Base-by-base conservation (phyloP, 768 basidiomycete genomes). In the Lactarius vividus region DNA sequence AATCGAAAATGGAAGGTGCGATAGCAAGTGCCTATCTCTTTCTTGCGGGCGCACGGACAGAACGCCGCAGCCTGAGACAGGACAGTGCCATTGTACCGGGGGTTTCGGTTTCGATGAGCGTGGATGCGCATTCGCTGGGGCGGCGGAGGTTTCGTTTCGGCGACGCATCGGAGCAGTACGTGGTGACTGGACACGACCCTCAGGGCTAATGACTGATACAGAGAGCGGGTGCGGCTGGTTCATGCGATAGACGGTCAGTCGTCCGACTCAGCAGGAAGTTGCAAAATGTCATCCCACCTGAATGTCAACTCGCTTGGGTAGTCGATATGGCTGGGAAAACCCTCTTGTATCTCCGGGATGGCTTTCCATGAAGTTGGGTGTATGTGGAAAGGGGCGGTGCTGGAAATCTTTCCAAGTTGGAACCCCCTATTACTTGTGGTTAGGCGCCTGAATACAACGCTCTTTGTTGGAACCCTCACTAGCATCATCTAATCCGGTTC, bases 1-100 rank as follows among this genome's bases (percentile, higher is more conserved):
- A 18, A 67, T 35, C 49, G 26, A 67, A 2, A 33, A 37, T 3
- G 66, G 61, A 23, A 63, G 42, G 35, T 67, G 61, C 3, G 23
- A 13, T 1, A 9, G 3, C 2, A 59, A 0, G 4, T 67, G 66
- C 4, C 61, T 23, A 33, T 39, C 16, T 23, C 52, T 42, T 1
- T 67, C 66, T 18, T 59, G 66, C 8, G 1, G 4, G 9, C 66
- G 57, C 2, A 11, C 1, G 16, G 20, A 7, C n/a, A 0, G 1
- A 31, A 7, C 5, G 18, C 11, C 6, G 13, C 57, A 57, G 16
- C 10, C n/a, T 6, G n/a, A 26, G 18, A 35, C 18, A 10, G 66
- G 66, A 7, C 61, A 67, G 20, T 37, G 9, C 33, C 33, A 33
- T 33, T 33, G 35, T 37, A 37, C 35, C 11, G 0, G 9, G 35